phyloP scores from a whole-genome alignment of 495 filamentous ascomycete species.

The Glarea lozoyensis region DNA sequence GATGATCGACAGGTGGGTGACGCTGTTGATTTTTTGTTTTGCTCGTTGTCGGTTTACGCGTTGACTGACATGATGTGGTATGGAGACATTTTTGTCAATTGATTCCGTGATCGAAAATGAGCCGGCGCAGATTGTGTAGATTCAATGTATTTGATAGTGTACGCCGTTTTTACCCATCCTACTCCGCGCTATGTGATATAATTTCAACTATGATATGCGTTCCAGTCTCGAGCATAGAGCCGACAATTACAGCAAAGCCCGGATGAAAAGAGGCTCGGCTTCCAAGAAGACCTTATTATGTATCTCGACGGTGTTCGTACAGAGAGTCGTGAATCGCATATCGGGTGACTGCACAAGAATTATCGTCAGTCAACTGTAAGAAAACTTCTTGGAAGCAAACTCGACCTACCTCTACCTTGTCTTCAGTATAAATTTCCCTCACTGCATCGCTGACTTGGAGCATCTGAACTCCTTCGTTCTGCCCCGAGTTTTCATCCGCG shows the following conservation, averaged over 20 bases:
- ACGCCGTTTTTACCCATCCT: too few species aligned
- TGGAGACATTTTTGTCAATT: too few species aligned
- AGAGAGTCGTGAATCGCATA: background rate
- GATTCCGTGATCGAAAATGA: too few species aligned
- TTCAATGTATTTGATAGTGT: too few species aligned
- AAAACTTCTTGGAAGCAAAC: background rate
- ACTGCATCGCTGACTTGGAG: background rate
- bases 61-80: too few species aligned
- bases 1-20: too few species aligned
- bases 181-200: too few species aligned
- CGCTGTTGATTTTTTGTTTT: too few species aligned
- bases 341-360: background rate
- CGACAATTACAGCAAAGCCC: background rate
- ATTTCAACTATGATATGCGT: too few species aligned
- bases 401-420: background rate
- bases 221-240: too few species aligned
- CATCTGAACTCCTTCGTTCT: background rate
- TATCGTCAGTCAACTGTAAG: background rate
- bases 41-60: too few species aligned
- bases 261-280: background rate
- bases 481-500: background rate
- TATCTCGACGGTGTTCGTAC: background rate
- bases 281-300: background rate
- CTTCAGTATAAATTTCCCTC: background rate
- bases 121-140: too few species aligned